Conservation (phyloP, 2,329 filamentous ascomycete species). For the Aspergillus floridensis region DNA sequence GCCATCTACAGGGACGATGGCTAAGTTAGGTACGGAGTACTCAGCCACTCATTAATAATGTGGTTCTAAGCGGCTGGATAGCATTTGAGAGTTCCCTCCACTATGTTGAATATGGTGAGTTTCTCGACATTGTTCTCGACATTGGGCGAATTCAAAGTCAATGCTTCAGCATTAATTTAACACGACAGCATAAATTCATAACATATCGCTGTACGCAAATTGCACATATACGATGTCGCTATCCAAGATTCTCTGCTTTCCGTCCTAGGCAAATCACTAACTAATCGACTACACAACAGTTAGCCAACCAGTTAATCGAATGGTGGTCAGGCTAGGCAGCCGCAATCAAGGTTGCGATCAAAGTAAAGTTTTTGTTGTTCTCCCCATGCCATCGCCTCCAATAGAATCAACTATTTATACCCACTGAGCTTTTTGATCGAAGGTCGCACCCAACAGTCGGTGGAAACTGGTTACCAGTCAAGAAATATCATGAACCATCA, state of each 20-base stretch:
- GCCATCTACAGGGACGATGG: neutral
- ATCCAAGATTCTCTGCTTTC: neutral
- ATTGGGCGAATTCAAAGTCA: no score
- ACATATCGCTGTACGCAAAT: neutral
- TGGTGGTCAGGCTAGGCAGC: slow-evolving; percentile 1
- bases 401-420: neutral
- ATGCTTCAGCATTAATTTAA: no score
- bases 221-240: neutral
- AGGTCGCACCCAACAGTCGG: no score
- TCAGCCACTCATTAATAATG: neutral
- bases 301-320: neutral
- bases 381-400: neutral
- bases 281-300: neutral
- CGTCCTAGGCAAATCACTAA: neutral
- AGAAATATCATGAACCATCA: neutral
- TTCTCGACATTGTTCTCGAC: no score
- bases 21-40: neutral
- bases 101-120: no score
- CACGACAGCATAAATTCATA: no score
- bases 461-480: neutral
- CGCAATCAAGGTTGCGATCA: neutral
- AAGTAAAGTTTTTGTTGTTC: no score
- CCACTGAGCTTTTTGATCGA: neutral
- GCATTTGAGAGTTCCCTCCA: no score
- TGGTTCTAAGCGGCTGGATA: neutral